A percentile compares a stretch with the other conserved stretches of the same genome.
phyloP scores from a whole-genome alignment of 208 protist genomes.

The Vickermania ingenoplastis region DNA sequence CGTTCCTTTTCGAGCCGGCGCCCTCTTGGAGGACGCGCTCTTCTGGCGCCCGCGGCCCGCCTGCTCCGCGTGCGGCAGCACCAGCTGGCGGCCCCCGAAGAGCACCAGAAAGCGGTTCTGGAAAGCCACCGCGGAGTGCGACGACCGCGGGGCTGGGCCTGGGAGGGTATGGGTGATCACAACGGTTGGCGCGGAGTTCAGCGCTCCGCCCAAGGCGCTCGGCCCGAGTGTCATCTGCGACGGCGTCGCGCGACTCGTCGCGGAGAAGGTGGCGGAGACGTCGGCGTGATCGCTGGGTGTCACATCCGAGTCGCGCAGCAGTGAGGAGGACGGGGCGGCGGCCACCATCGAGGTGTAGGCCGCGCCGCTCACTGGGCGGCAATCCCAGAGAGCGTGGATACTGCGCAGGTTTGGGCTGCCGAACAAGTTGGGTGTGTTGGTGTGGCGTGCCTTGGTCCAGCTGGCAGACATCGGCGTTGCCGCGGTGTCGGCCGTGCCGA shows the following conservation, averaged over 20 bases:
- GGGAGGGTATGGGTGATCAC: background rate
- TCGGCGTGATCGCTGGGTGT: background rate
- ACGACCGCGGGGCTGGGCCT: conserved; percentile 35
- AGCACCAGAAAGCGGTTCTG: conserved; percentile 54
- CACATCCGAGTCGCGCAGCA: background rate
- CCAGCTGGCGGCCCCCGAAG: conserved; percentile 47
- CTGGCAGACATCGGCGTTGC: background rate
- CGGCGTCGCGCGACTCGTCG: background rate
- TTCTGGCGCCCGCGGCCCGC: background rate
- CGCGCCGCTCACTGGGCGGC: background rate
- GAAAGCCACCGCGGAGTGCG: conserved; percentile 47
- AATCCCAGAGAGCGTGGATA: background rate
- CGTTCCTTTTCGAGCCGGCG: background rate
- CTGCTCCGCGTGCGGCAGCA: background rate
- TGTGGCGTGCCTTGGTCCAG: background rate
- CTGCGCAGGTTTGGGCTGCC: too few species aligned
- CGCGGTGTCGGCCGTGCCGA: background rate
- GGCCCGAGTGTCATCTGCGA: background rate
- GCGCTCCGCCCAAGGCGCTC: background rate
- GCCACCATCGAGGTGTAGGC: background rate
- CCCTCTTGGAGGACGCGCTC: conserved; percentile 3
- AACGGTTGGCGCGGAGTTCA: background rate
- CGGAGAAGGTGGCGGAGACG: background rate
- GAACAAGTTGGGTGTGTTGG: too few species aligned
- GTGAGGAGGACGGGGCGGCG: background rate